Evolutionary conservation across 2,329 filamentous ascomycete species (phyloP), one percentile per base, ranked within the genome.

Genomic region (Ceratocystis huliohia): DNA sequence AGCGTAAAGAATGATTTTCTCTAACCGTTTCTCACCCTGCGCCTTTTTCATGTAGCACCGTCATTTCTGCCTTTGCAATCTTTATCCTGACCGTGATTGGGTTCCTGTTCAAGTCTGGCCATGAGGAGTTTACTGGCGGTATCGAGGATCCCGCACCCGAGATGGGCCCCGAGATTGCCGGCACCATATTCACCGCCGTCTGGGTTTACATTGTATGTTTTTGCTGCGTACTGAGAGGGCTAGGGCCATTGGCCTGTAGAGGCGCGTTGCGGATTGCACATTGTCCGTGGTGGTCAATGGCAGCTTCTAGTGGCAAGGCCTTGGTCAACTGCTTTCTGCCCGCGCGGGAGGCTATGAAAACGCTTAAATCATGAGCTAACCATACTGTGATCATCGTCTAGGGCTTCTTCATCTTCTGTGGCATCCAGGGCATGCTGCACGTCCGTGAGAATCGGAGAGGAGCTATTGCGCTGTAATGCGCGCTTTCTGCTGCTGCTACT

Each of bases 341-440:
- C 33, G 33, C 33, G 33, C 10, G 8, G 33, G 33, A 37, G 33
- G 10, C 33, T 37, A 37, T 10, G 33, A 3, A 37, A 37, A 37
- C 10, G 33, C 8, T 13, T 37, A 8, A 13, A 59, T 17, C 15
- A n/a, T 17, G 13, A 20, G 53, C 53, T 59, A 59, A 59, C 53
- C 33, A 37, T 37, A 59, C 28, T 25, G 22, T 28, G n/a, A 17
- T 59, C 25, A 13, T 20, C 28, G 30, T 25, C 22, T 70, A 95
- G 92, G 86, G 82, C 20, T 97, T 97, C 81, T 83, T 96, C 66
- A 81, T 95, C 63, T 96, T 96, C 78, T 97, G 93, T 77, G 89
- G 88, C 67, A 84, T 92, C 71, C 93, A 97, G 76, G 93, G 91
- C 69, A 84, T 88, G 73, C 82, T 96, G 69, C 91, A 97, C 76